A percentile compares a stretch with the other conserved stretches of the same genome.
Conservation (phyloP, 306 rosid genomes). For the Cotoneaster glaucophyllus region DNA sequence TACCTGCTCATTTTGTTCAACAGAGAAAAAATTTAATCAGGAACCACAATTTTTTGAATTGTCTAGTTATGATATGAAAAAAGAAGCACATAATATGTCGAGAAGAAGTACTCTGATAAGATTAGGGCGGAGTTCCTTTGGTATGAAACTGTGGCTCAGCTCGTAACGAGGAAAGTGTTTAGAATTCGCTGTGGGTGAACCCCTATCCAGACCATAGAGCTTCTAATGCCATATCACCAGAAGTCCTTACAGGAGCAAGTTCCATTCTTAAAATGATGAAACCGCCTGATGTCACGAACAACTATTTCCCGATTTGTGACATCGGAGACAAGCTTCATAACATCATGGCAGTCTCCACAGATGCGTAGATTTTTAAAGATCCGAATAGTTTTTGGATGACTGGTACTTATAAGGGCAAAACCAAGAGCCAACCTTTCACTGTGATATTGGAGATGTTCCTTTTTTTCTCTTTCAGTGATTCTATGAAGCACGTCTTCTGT, state of each 20-base stretch:
- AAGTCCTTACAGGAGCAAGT: conserved; percentile 25
- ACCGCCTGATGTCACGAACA: conserved; percentile 23
- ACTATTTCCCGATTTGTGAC: conserved; percentile 23
- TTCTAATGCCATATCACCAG: conserved; percentile 21
- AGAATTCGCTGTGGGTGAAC: background rate
- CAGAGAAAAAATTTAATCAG: background rate
- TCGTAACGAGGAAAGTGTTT: background rate
- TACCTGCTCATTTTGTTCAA: conserved; percentile 31
- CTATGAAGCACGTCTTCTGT: conserved; percentile 27
- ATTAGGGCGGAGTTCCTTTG: background rate
- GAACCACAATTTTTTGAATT: background rate
- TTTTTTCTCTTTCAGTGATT: conserved; percentile 18
- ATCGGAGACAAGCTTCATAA: conserved; percentile 25
- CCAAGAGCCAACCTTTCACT: conserved; percentile 37
- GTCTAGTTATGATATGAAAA: background rate
- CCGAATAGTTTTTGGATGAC: conserved; percentile 8
- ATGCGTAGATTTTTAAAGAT: conserved; percentile 32
- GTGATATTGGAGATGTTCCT: conserved; percentile 24
- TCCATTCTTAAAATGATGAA: conserved; percentile 32
- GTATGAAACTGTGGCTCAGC: background rate
- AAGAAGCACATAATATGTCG: background rate
- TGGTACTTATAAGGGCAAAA: conserved; percentile 18
- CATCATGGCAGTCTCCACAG: conserved; percentile 28
- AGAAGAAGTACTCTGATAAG: background rate
- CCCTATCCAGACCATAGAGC: background rate